Evolutionary conservation across 306 rosid genomes (phyloP).

Genomic region (Prinsepia uniflora): DNA sequence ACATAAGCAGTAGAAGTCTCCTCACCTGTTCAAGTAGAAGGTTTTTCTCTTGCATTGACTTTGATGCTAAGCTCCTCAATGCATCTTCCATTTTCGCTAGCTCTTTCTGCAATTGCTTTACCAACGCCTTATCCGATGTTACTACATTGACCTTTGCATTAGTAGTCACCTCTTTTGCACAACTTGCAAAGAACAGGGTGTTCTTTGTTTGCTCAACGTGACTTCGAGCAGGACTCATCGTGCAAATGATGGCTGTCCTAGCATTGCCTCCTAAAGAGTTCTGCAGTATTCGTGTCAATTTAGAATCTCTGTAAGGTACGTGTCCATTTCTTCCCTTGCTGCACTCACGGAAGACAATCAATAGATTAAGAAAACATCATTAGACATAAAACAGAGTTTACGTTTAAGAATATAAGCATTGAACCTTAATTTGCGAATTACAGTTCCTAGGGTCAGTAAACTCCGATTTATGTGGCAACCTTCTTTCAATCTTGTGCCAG

Average conservation of each 20-base stretch:
- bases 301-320: slow-evolving; percentile 85
- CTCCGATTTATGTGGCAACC: slow-evolving; percentile 94
- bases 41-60: slow-evolving; percentile 69
- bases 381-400: neutral
- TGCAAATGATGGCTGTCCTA: slow-evolving; percentile 90
- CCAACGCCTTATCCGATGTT: slow-evolving; percentile 78
- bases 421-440: slow-evolving; percentile 84
- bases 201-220: slow-evolving; percentile 87
- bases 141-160: slow-evolving; percentile 79
- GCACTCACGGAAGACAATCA: slow-evolving; percentile 32
- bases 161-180: slow-evolving; percentile 83
- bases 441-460: slow-evolving; percentile 82
- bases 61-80: slow-evolving; percentile 46
- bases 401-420: neutral
- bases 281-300: slow-evolving; percentile 86
- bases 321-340: slow-evolving; percentile 83
- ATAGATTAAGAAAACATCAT: slow-evolving; percentile 8
- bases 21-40: slow-evolving; percentile 72
- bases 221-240: slow-evolving; percentile 76
- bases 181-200: slow-evolving; percentile 74
- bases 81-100: slow-evolving; percentile 67
- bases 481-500: slow-evolving; percentile 82
- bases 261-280: slow-evolving; percentile 93
- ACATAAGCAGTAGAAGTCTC: neutral
- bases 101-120: slow-evolving; percentile 69